phyloP scores from a whole-genome alignment of 2,329 filamentous ascomycete species.

The Boeremia lycopersici region DNA sequence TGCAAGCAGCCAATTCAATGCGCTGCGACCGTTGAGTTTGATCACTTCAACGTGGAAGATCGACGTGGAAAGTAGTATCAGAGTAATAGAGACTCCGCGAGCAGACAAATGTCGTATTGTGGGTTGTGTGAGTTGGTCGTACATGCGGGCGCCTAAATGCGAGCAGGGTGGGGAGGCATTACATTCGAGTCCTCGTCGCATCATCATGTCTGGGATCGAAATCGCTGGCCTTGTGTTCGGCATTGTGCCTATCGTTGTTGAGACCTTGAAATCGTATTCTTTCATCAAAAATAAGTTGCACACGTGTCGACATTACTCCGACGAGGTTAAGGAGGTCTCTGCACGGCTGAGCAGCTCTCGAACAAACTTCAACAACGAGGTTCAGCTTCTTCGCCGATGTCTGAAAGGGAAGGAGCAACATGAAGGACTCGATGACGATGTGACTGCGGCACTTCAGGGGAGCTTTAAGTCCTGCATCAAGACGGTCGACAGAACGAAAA shows the following conservation, averaged over 20 bases:
- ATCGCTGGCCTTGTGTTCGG: background rate
- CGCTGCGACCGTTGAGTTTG: too few species aligned
- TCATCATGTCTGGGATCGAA: constrained; percentile 1
- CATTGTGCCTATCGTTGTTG: background rate
- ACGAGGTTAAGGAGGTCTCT: background rate
- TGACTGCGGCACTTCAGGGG: background rate
- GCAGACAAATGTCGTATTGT: too few species aligned
- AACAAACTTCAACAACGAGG: constrained; percentile 2
- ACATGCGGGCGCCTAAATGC: too few species aligned
- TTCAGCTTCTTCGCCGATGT: background rate
- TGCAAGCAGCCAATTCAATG: too few species aligned
- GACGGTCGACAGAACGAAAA: background rate
- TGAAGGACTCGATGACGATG: background rate
- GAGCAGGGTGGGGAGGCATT: background rate
- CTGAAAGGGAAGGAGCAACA: background rate
- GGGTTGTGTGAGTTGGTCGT: too few species aligned
- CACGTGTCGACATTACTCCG: background rate
- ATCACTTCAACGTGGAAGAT: too few species aligned
- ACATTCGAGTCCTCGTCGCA: background rate
- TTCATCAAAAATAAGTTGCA: background rate
- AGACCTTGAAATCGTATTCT: background rate
- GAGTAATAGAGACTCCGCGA: too few species aligned
- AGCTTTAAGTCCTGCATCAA: background rate
- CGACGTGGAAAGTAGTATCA: too few species aligned
- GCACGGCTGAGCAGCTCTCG: background rate